These are phyloP conservation scores for Mortierella sp. DNA, from an alignment of 371 early-diverging fungal genomes.

Conservation along the genomic window DNA sequence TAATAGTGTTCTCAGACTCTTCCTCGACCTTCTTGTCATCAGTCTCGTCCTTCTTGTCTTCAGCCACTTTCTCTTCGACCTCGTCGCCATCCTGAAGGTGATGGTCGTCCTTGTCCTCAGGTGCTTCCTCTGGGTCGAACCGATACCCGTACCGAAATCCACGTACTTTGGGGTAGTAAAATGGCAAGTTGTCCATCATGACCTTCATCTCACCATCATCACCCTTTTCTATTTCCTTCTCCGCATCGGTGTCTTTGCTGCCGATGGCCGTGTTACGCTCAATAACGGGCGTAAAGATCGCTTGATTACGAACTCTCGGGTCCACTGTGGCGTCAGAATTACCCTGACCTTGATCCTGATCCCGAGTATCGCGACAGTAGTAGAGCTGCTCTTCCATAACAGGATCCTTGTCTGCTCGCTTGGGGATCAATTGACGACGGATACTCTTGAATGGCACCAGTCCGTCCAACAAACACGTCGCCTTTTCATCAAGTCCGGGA, in stretches of 20 bases:
- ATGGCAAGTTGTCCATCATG: slow-evolving; percentile 64
- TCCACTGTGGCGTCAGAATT: neutral
- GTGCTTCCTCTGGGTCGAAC: slow-evolving; percentile 43
- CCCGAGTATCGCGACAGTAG: slow-evolving; percentile 32
- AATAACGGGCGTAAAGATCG: slow-evolving; percentile 23
- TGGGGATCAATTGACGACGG: slow-evolving; percentile 70
- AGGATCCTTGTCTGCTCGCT: slow-evolving; percentile 72
- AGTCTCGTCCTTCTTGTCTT: neutral
- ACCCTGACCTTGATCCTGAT: slow-evolving; percentile 1
- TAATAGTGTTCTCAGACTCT: no score
- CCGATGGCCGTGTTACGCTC: neutral
- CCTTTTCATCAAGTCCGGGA: neutral
- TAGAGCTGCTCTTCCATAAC: slow-evolving; percentile 63
- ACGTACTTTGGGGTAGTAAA: slow-evolving; percentile 81
- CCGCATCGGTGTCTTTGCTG: neutral
- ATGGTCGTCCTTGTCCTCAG: slow-evolving; percentile 24
- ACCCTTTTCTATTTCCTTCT: neutral
- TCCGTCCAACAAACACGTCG: slow-evolving; percentile 13
- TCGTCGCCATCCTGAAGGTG: neutral
- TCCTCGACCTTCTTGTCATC: neutral
- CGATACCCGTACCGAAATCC: slow-evolving; percentile 64
- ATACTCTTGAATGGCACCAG: slow-evolving; percentile 37
- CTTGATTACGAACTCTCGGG: slow-evolving; percentile 12
- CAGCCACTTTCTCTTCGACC: slow-evolving; percentile 2
- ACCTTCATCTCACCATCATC: slow-evolving; percentile 16